These are phyloP conservation scores for Neurospora intermedia DNA, from an alignment of 495 filamentous ascomycete species.

Conservation along the genomic window DNA sequence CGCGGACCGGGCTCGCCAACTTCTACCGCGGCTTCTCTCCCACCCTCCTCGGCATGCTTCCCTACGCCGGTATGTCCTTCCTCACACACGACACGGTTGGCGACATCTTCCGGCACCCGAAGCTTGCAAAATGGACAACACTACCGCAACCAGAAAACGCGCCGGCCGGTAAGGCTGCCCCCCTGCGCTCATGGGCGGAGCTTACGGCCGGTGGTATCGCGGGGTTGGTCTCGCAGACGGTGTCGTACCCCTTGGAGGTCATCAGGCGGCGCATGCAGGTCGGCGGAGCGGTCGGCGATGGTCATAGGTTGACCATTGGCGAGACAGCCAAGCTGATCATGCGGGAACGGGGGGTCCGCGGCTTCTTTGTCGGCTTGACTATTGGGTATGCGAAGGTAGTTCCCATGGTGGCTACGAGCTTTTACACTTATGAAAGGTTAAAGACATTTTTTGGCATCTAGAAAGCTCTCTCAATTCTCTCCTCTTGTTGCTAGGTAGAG, in stretches of 20 bases:
- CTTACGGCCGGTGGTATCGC: conserved; percentile 74
- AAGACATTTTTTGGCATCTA: conserved; percentile 66
- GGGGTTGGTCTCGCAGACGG: conserved; percentile 80
- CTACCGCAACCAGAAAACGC: conserved; percentile 32
- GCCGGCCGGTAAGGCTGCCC: conserved; percentile 48
- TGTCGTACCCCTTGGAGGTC: conserved; percentile 87
- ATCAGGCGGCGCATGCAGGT: conserved; percentile 92
- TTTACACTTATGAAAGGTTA: conserved; percentile 67
- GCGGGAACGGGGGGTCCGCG: conserved; percentile 61
- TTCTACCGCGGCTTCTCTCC: conserved; percentile 93
- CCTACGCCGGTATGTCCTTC: conserved; percentile 96
- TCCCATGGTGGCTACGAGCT: conserved; percentile 76
- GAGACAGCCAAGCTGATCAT: conserved; percentile 71
- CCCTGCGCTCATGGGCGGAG: conserved; percentile 71
- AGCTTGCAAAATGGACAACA: conserved; percentile 57
- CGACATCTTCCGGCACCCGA: conserved; percentile 63
- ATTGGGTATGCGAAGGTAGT: conserved; percentile 94
- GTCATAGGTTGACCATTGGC: conserved; percentile 59
- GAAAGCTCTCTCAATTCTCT: conserved; percentile 5
- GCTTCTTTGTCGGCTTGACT: conserved; percentile 86
- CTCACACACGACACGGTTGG: conserved; percentile 82
- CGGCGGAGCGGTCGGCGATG: conserved; percentile 84
- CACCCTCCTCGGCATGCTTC: conserved; percentile 86
- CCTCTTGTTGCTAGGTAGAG: conserved; percentile 3
- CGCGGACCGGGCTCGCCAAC: conserved; percentile 63